Conservation (phyloP, 768 basidiomycete genomes). For the Tylopilus vinaceipallidus region DNA sequence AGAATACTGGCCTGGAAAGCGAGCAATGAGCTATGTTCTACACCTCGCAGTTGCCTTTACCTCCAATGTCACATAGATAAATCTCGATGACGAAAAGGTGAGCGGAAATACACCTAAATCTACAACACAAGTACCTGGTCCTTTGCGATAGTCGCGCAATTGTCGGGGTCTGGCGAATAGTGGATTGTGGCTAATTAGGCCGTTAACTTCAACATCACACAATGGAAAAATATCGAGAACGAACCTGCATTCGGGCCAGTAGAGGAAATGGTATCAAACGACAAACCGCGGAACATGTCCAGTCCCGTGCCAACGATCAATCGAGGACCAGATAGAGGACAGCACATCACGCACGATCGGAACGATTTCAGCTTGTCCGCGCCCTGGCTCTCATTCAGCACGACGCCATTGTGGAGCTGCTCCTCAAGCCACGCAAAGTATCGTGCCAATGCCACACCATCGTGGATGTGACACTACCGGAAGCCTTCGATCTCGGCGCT, state of each 20-base stretch:
- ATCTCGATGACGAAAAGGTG: conserved; percentile 46
- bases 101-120: conserved; percentile 15
- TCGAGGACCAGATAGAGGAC: not conserved
- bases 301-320: conserved; percentile 52
- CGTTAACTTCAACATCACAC: too few species aligned
- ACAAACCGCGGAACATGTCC: conserved; percentile 79
- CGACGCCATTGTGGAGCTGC: conserved; percentile 57
- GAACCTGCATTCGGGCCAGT: conserved; percentile 89
- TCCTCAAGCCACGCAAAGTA: conserved; percentile 98
- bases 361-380: conserved; percentile 77
- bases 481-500: conserved; percentile 84
- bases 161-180: conserved; percentile 75
- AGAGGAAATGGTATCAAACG: conserved; percentile 90
- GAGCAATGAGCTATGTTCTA: not conserved
- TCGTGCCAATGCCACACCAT: conserved; percentile 80
- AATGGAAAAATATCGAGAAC: conserved; percentile 23
- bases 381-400: conserved; percentile 75
- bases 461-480: conserved; percentile 82
- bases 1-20: conserved; percentile 63
- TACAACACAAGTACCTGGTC: conserved; percentile 51
- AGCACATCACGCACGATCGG: conserved; percentile 59
- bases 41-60: conserved; percentile 41
- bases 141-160: conserved; percentile 71
- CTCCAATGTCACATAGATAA: conserved; percentile 87
- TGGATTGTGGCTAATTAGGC: conserved; percentile 96